Evolutionary conservation across 139 green algal genomes (phyloP), one percentile per base, ranked within the genome.

Genomic region (Chlorella sp.): DNA sequence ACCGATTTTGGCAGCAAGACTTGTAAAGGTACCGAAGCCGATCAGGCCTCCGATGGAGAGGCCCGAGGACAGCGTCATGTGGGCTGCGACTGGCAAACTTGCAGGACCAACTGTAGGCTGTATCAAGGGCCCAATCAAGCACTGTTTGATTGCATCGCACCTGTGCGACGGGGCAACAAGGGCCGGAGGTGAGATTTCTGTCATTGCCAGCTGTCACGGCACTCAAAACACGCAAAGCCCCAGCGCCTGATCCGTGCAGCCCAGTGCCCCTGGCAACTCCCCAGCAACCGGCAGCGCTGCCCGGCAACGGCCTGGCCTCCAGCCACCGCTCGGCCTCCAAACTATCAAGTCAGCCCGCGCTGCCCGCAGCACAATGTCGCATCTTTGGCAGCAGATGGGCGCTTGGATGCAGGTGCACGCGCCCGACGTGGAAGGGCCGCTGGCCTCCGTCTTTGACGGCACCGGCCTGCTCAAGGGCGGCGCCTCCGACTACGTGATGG

Each of bases 1-100:
- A 98, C 96, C 96, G 48, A 98, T 96, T 81, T 98, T 98, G 0
- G 96, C 95, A 28, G 96, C 94, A 11, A 98, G 85, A 3, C 93
- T 96, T 0, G 96, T 97, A n/a, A 93, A 96, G 0, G 96, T 98
- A 16, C 96, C 96, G 48, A 98, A 98, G 0, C 95, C 68, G 0
- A 98, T 91, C 66, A 98, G 69, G 0, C 96, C 94, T 5, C 82
- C 86, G 0, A 98, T 92, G 26, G 87, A 21, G 9, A 39, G 37
- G 75, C 75, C 14, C 12, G 75, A 81, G 0, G n/a, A 37, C 0
- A 81, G 75, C 75, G 34, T 48, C 75, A 81, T 48, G 48, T 57
- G 48, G 48, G 48, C 5, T 57, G 48, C 48, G 48, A 9, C 48
- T 57, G 48, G 7, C 9, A 57, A 57, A 57, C 9, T 57, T 57